A percentile compares a stretch with the other conserved stretches of the same genome.
These are phyloP conservation scores for Pseudogymnoascus sp. DNA, from an alignment of 2,329 filamentous ascomycete genomes.

Conservation along the genomic window DNA sequence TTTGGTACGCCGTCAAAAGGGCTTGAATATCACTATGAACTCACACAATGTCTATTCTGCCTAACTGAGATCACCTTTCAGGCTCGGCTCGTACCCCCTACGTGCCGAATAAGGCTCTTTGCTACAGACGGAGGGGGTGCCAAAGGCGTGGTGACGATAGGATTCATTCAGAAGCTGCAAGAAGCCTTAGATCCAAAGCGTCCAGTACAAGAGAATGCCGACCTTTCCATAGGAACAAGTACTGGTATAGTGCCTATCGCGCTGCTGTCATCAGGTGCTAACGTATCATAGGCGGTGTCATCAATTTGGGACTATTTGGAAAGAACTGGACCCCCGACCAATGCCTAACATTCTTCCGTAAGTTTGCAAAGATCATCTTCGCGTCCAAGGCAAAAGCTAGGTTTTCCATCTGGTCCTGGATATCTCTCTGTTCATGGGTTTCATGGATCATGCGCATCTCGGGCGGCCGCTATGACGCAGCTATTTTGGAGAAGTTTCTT, in stretches of 20 bases:
- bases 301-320: background rate
- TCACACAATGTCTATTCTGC: no score
- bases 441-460: background rate
- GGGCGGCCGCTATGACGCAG: conserved; percentile 16
- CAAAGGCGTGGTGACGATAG: conserved; percentile 22
- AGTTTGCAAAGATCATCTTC: background rate
- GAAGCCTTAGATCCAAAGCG: conserved; percentile 13
- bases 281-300: conserved; percentile 18
- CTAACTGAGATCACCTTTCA: no score
- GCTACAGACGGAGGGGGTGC: conserved; percentile 32
- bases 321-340: background rate
- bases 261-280: background rate
- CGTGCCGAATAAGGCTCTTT: conserved; percentile 28
- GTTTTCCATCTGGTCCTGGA: background rate
- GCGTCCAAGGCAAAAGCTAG: background rate
- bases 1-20: no score
- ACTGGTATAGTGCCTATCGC: conserved; percentile 16
- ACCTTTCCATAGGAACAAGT: conserved; percentile 20
- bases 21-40: no score
- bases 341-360: background rate
- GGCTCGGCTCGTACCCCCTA: no score
- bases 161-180: conserved; percentile 21
- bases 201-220: conserved; percentile 22
- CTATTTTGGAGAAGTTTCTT: conserved; percentile 17
- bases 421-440: background rate